phyloP scores from a whole-genome alignment of 306 rosid species.

The Luffa aegyptiaca region DNA sequence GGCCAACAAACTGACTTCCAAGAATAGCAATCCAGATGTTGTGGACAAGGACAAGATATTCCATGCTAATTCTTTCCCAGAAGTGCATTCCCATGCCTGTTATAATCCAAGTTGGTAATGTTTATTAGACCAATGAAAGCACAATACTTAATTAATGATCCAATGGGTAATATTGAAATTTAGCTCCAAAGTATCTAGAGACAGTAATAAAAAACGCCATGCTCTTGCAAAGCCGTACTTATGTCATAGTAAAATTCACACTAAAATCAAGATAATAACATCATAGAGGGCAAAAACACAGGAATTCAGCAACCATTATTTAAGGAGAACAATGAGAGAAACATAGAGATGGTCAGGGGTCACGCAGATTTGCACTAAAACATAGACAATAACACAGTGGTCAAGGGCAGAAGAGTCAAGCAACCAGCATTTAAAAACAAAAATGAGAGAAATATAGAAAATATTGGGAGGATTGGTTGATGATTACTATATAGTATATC shows the following conservation, averaged over 20 bases:
- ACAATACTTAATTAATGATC: background rate
- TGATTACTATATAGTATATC: background rate
- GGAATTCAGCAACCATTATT: background rate
- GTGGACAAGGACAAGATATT: slow-evolving; percentile 72
- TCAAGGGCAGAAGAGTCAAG: background rate
- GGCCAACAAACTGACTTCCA: slow-evolving; percentile 96
- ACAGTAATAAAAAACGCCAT: background rate
- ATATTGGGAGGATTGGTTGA: background rate
- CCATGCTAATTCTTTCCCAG: slow-evolving; percentile 67
- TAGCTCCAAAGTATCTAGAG: background rate
- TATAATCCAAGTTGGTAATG: slow-evolving; percentile 4
- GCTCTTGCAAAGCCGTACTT: background rate
- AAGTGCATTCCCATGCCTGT: slow-evolving; percentile 81
- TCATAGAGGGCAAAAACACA: background rate
- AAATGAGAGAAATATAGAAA: background rate
- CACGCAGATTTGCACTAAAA: background rate
- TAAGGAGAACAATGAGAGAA: background rate
- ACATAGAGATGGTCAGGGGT: background rate
- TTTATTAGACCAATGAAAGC: background rate
- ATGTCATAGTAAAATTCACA: background rate
- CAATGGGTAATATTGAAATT: background rate
- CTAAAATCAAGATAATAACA: background rate
- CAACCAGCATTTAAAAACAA: background rate
- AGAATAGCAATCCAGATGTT: slow-evolving; percentile 85
- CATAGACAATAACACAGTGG: background rate